These are phyloP conservation scores for Coriolopsis trogii DNA, from an alignment of 1,284 basidiomycete genomes.

Conservation along the genomic window DNA sequence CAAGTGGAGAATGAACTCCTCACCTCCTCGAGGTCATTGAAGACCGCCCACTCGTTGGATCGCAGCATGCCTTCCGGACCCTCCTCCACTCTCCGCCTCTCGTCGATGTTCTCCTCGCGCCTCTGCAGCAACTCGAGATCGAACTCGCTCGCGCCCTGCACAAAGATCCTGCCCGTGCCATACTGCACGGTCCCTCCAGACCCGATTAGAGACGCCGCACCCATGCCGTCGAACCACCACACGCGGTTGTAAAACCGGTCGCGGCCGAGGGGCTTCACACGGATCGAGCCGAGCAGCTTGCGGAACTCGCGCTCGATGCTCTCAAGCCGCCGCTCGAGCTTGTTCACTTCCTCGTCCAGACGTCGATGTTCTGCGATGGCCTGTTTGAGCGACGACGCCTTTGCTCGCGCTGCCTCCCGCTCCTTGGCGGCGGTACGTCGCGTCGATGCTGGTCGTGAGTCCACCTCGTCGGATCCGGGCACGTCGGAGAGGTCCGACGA, in stretches of 20 bases:
- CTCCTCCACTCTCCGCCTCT: conserved; percentile 73
- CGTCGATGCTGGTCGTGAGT: conserved; percentile 46
- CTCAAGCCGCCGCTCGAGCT: conserved; percentile 78
- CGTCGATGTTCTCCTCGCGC: conserved; percentile 56
- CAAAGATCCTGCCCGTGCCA: conserved; percentile 86
- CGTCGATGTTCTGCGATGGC: conserved; percentile 77
- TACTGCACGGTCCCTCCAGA: conserved; percentile 79
- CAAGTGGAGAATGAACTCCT: conserved; percentile 22
- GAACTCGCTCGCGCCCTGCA: conserved; percentile 85
- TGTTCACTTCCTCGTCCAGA: conserved; percentile 86
- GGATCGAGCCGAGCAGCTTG: conserved; percentile 78
- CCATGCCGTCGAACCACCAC: conserved; percentile 99
- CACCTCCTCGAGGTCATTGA: conserved; percentile 87
- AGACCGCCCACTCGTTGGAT: conserved; percentile 93
- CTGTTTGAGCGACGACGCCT: conserved; percentile 70
- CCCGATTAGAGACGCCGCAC: conserved; percentile 76
- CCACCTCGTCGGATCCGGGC: conserved; percentile 45
- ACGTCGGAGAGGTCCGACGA: conserved; percentile 74
- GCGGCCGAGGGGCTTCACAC: conserved; percentile 86
- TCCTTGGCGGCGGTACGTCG: conserved; percentile 66
- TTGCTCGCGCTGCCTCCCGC: conserved; percentile 73
- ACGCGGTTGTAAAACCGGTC: conserved; percentile 94
- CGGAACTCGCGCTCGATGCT: conserved; percentile 93
- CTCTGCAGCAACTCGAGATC: conserved; percentile 71
- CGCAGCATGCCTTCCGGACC: conserved; percentile 68